Evolutionary conservation across 78 protist species (phyloP).

Genomic region (Bigelowiella natans): DNA sequence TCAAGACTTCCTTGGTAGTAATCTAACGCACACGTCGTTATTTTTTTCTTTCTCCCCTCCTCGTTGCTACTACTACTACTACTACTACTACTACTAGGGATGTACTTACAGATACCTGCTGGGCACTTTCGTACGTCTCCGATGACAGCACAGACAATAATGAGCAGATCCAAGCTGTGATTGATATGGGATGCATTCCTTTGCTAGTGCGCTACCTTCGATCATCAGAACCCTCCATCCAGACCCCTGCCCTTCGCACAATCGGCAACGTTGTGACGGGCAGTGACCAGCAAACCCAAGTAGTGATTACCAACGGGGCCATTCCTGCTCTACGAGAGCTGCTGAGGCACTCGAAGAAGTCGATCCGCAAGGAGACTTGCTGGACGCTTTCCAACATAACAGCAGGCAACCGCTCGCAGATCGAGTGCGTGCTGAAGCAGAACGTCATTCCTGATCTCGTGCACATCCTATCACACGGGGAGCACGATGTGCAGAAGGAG

Average conservation of each 20-base stretch:
- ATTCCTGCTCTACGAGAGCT: background rate
- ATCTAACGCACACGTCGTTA: too few species aligned
- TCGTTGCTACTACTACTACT: too few species aligned
- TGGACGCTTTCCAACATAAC: slow-evolving; percentile 95
- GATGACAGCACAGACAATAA: background rate
- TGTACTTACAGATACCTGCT: slow-evolving; percentile 70
- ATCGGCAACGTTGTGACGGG: slow-evolving; percentile 97
- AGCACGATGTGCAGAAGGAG: background rate
- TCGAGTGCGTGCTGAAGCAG: background rate
- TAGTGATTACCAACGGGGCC: too few species aligned
- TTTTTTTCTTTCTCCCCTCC: too few species aligned
- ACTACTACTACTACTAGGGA: background rate
- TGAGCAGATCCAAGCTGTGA: background rate
- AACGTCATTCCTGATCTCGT: background rate
- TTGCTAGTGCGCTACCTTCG: background rate
- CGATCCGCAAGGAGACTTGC: slow-evolving; percentile 88
- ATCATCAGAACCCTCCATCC: slow-evolving; percentile 34
- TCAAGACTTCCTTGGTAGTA: too few species aligned
- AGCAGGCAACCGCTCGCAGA: slow-evolving; percentile 65
- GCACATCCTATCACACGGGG: background rate
- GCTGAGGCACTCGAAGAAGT: background rate
- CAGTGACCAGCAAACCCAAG: slow-evolving; percentile 87
- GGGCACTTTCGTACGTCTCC: slow-evolving; percentile 87
- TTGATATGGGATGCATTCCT: background rate
- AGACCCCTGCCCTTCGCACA: slow-evolving; percentile 87